Base-by-base conservation (phyloP, 352 stramenopile species). In the Saprolegnia diclina region DNA sequence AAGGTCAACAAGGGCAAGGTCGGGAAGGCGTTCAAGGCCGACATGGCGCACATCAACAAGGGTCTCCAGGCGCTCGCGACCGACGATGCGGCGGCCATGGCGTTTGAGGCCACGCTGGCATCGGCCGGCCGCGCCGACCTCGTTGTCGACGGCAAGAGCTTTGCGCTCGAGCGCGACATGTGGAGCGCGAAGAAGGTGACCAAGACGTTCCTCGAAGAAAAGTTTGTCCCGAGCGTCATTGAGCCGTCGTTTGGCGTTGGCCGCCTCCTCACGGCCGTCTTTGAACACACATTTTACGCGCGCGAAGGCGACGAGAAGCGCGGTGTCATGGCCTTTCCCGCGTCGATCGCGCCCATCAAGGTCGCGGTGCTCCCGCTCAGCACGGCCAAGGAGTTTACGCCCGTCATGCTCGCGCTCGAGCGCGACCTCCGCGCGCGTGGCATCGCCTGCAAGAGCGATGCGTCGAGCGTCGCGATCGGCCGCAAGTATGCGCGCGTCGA, bases 161-260 rank as follows among this genome's bases (percentile, higher is more conserved):
- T 98, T 74, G 90, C 85, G 59, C 76, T 99, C 44, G 94, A 85
- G 56, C 91, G 92, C 57, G 92, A 98, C 57, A 99, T 99, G 95
- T 76, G 99, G 42, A 85, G 81, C 13, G 97, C 97, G 74, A 92
- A 88, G 56, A 95, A 98, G 61, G 85, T 89, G 32, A 96, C 98
- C 74, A 98, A 97, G 77, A 97, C 90, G 79, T 91, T 99, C 59
- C 91, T 95, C 67, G 92, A 98, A 74, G 87, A 97, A 71, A 99
- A 99, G 80, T 99, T 98, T 74, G 98, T 97, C 72, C 97, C 97
- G 54, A 98, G 88, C 72, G 97, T 99, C 40, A 99, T 99, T 74
- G 97, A 99, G 81, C 97, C 97, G 24, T 99, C 96, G 29, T 99
- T 99, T 76, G 97, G 97, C 66, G 98, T 99, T 67, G 97, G 97